phyloP scores from a whole-genome alignment of 2,329 filamentous ascomycete species.

The Hypoxylon rubiginosum region DNA sequence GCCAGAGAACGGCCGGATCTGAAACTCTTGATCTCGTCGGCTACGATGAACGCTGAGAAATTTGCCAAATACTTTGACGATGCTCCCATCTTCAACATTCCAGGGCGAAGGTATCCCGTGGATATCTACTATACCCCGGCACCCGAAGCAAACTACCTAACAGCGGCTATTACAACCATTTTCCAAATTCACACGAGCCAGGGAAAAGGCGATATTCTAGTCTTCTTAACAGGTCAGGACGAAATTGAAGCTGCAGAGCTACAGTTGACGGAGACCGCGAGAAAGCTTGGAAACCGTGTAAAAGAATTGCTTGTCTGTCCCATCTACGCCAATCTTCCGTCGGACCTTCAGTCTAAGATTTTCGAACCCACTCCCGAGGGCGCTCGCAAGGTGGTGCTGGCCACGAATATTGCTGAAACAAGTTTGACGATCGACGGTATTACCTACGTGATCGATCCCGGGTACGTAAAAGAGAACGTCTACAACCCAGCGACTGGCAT shows the following conservation, averaged over 20 bases:
- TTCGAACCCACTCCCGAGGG: slow-evolving; percentile 92
- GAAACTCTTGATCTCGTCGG: slow-evolving; percentile 91
- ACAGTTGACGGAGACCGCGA: slow-evolving; percentile 85
- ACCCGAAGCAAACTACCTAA: slow-evolving; percentile 94
- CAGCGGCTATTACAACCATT: slow-evolving; percentile 90
- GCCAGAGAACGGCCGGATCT: slow-evolving; percentile 85
- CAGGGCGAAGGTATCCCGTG: slow-evolving; percentile 88
- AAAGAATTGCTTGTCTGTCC: slow-evolving; percentile 91
- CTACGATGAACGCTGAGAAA: slow-evolving; percentile 93
- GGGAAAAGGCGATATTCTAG: slow-evolving; percentile 87
- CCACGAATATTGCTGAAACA: slow-evolving; percentile 99
- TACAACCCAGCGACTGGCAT: slow-evolving; percentile 94
- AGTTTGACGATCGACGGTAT: too few relatives aligned
- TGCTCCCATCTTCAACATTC: slow-evolving; percentile 94
- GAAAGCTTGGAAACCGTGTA: slow-evolving; percentile 86
- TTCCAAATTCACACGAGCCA: slow-evolving; percentile 96
- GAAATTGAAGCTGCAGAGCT: slow-evolving; percentile 92
- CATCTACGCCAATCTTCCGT: slow-evolving; percentile 93
- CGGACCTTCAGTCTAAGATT: slow-evolving; percentile 91
- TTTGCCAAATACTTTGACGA: slow-evolving; percentile 94
- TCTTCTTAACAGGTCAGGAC: slow-evolving; percentile 95
- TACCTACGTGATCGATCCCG: slow-evolving; percentile 94
- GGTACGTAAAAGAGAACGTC: slow-evolving; percentile 94
- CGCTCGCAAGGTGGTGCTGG: slow-evolving; percentile 90
- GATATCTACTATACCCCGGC: slow-evolving; percentile 92